Evolutionary conservation across 139 green algal genomes (phyloP), one percentile per base, ranked within the genome.

Genomic region (Penium margaritaceum): DNA sequence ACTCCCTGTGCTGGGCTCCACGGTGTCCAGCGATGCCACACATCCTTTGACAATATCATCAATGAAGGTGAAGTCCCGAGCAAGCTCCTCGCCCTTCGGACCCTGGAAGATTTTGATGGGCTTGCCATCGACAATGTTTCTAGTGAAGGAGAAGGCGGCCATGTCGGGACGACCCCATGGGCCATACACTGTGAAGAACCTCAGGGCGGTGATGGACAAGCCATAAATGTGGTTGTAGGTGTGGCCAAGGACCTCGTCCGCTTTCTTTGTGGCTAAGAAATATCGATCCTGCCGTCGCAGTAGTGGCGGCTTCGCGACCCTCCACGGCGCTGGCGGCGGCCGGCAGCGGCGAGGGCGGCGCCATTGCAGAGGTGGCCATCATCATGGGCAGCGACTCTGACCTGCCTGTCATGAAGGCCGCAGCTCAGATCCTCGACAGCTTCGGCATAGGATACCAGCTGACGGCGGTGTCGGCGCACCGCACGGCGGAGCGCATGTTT

Each of bases 311-410:
- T n/a, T n/a, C n/a, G n/a, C n/a, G n/a, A n/a, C n/a, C n/a, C n/a
- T n/a, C n/a, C n/a, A n/a, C n/a, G n/a, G n/a, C n/a, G n/a, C n/a
- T n/a, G n/a, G n/a, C n/a, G n/a, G n/a, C n/a, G n/a, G n/a, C n/a
- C n/a, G n/a, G n/a, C n/a, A n/a, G n/a, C n/a, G n/a, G n/a, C n/a
- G n/a, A n/a, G n/a, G n/a, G n/a, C n/a, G n/a, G n/a, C n/a, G n/a
- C n/a, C n/a, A n/a, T n/a, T n/a, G 35, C 74, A 5, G 27, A 53
- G 64, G 93, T 98, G n/a, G 90, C 88, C 57, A 95, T 97, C 83
- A 96, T 98, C 81, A 98, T 98, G 94, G 94, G 94, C n/a, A 91
- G 83, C 15, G 92, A 98, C 83, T 92, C 84, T 0, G 94, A 99
- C 76, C 82, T 97, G 35, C 72, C 88, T 1, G 96, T 92, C 29